Base-by-base conservation (phyloP, 805 yeast genomes). In the Candida railenensis region DNA sequence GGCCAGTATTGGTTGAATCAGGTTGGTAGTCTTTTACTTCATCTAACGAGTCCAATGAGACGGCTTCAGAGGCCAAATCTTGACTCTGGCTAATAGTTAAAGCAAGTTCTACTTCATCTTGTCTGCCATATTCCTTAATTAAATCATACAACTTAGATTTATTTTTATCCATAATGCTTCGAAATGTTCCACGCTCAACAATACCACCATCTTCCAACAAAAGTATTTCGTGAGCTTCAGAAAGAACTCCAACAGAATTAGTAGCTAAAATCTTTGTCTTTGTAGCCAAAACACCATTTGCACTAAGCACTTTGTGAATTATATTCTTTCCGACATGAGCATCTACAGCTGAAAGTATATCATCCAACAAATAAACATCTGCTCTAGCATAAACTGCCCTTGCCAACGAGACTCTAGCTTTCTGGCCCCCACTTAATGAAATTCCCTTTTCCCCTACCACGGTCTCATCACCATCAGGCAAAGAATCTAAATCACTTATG, bases 151-250 rank as follows among this genome's bases (percentile, higher is more conserved):
- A 62, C 5, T 63, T 66, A 1, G 74, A 65, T 11, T 59, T 61
- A 12, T 53, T 55, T 1, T 49, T 69, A 7, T 36, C 9, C 73
- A 77, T 60, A n/a, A 81, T 73, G 42, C 76, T 76, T 5, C 65
- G 58, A 58, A 76, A 85, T 5, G 73, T 68, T 9, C 89, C 71
- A n/a, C 57, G 48, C 48, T 71, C 76, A n/a, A 53, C 47, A n/a
- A 69, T 65, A 18, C 55, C 48, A 3, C 67, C 67, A 19, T 46
- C 49, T 32, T 54, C 55, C 46, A 71, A 53, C 43, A 66, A 58
- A 40, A 58, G 62, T 34, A 68, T 69, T 38, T 62, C 58, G 44
- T 62, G 55, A n/a, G 74, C 71, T 43, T 60, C 52, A 28, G 65
- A 63, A 46, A 70, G 57, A n/a, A 70, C 67, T 34, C 58, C 51